Evolutionary conservation across 2,329 filamentous ascomycete species (phyloP), one percentile per base, ranked within the genome.

Genomic region (Penicillium crustosum): DNA sequence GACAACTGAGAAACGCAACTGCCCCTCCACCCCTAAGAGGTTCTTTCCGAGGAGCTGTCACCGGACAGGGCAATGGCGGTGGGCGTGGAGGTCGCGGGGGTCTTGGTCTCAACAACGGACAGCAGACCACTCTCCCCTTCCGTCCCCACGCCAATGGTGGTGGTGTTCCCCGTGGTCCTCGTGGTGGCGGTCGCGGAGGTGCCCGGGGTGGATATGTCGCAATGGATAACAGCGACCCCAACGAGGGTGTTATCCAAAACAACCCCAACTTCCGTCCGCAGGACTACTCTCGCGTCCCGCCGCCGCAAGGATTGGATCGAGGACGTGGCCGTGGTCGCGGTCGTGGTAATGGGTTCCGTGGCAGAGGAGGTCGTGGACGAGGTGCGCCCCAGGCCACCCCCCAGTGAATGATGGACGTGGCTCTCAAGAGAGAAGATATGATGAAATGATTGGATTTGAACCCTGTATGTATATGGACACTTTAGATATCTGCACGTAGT

Each of bases 21-120:
- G 68, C 79, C n/a, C 86, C 86, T 55, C 77, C 81, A 17, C 81
- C 84, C n/a, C 75, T 88, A 31, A 77, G 76, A 55, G 82, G 83
- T 19, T 84, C 83, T 19, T 88, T 82, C 75, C 78, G 82, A 42
- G 83, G 83, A 57, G 85, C 83, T 42, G 76, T 85, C 19, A 68
- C 77, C 36, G 82, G 83, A 13, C 68, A 75, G 45, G 76, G 75
- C 57, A 74, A 73, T 45, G 66, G 67, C 48, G 73, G 73, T 23
- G 67, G 70, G 3, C 72, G 70, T 48, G 75, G 74, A 44, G 76
- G 75, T 25, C 70, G 72, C 49, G 70, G 72, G 19, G 66, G 64
- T 42, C 33, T 62, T 19, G 66, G 64, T 42, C 35, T 62, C 8
- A 69, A 67, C 52, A 67, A 66, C 17, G 67, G 66, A 5, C 57